Conservation (phyloP, 306 rosid genomes). For the Castanospermum australe region DNA sequence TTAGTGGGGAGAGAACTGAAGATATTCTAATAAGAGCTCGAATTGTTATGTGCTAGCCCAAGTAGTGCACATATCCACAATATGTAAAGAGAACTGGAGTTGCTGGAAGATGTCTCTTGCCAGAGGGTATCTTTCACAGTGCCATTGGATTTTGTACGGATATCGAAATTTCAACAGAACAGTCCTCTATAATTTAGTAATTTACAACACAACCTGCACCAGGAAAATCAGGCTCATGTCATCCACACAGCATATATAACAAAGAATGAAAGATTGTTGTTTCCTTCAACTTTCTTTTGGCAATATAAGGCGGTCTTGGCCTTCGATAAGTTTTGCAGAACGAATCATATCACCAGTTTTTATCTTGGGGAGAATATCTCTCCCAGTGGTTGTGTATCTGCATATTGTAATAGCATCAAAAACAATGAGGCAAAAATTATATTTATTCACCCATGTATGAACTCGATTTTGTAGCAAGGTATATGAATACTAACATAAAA, state of each 20-base stretch:
- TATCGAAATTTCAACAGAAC: not conserved
- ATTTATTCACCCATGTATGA: too few relatives aligned
- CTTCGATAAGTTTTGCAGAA: conserved; percentile 78
- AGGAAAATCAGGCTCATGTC: conserved; percentile 11
- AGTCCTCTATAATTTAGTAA: not conserved
- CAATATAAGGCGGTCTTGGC: conserved; percentile 77
- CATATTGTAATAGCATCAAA: conserved; percentile 13
- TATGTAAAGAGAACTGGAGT: not conserved
- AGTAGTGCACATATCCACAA: too few relatives aligned
- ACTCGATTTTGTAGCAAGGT: not conserved
- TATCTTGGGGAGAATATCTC: conserved; percentile 83
- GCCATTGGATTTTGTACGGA: not conserved
- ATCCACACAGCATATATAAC: not conserved
- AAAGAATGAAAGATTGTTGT: conserved; percentile 29
- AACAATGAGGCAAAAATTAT: not conserved
- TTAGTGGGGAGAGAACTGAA: too few relatives aligned
- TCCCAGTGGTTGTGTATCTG: conserved; percentile 86
- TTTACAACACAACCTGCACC: conserved; percentile 30
- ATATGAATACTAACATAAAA: not conserved
- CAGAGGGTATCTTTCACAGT: not conserved
- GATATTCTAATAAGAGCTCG: too few relatives aligned
- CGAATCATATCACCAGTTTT: conserved; percentile 80
- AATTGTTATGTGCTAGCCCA: too few relatives aligned
- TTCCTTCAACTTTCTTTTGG: conserved; percentile 66
- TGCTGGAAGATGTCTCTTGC: not conserved